Evolutionary conservation across 2,329 filamentous ascomycete species (phyloP).

Genomic region (Coniochaeta prunicola): DNA sequence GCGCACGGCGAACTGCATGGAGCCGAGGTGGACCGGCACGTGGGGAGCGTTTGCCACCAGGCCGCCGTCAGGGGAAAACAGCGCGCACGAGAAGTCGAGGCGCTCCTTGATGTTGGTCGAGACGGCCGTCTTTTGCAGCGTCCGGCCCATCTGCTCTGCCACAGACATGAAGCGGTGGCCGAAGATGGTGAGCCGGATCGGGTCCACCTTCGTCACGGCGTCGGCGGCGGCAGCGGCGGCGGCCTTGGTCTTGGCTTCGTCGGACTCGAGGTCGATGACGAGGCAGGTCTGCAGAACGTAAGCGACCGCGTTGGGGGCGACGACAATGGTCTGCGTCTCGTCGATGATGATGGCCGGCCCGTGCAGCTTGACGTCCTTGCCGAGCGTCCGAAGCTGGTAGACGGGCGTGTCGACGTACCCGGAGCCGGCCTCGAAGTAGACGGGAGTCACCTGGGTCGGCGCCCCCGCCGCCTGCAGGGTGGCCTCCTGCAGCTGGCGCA

Average conservation of each 20-base stretch:
- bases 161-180: conserved; percentile 69
- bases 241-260: conserved; percentile 26
- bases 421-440: conserved; percentile 50
- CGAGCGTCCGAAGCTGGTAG: conserved; percentile 58
- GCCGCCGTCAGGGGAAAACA: conserved; percentile 62
- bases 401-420: conserved; percentile 48
- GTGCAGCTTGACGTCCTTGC: conserved; percentile 49
- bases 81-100: conserved; percentile 64
- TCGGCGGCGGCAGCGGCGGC: neutral
- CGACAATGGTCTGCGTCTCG: conserved; percentile 62
- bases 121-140: conserved; percentile 63
- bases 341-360: conserved; percentile 63
- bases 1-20: conserved; percentile 65
- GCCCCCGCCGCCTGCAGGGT: conserved; percentile 41
- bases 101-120: conserved; percentile 67
- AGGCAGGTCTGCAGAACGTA: conserved; percentile 62
- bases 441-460: conserved; percentile 40
- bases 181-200: conserved; percentile 63
- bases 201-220: conserved; percentile 43
- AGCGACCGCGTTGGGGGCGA: conserved; percentile 56
- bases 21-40: conserved; percentile 63
- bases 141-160: conserved; percentile 66
- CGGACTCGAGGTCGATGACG: conserved; percentile 56
- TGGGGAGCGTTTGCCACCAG: conserved; percentile 65
- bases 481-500: conserved; percentile 55